Base-by-base conservation (phyloP, 768 basidiomycete genomes). In the Ephemerocybe angulata region DNA sequence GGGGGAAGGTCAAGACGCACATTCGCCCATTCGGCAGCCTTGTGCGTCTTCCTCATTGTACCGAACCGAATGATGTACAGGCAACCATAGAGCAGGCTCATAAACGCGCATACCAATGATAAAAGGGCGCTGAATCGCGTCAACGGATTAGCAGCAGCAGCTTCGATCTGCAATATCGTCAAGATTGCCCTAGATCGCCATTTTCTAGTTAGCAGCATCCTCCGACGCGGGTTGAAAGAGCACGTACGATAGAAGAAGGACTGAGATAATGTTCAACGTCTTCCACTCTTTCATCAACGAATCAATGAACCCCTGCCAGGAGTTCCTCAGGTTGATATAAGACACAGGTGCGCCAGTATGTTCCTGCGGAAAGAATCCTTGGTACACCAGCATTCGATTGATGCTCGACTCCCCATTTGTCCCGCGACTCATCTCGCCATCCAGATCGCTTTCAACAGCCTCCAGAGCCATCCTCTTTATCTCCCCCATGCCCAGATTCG, bases 41-140 rank as follows among this genome's bases (percentile, higher is more conserved):
- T 81, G 62, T 80, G 72, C 71, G 85, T 80, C 60, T 74, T 81
- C 21, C 76, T 71, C 85, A 86, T 86, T 0, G 75, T 78, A 3
- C 77, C 78, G 50, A 86, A 86, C 19, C 83, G 74, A 29, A 86
- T 68, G 25, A 83, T 85, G 60, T 80, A 86, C 24, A 83, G 69
- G 57, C 84, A 83, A 0, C 85, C 84, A 55, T 74, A 86, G 1
- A 77, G 70, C 21, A 86, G 65, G 59, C 82, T 84, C 73, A 84
- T 76, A 41, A 85, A 62, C 2, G 84, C 83, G 31, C 78, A 84
- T 1, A 78, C 67, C 47, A 86, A 69, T 2, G 84, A 84, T 30
- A 81, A 68, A 15, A 85, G 70, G 0, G 83, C 80, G 0, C 79
- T 67, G 19, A 80, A 83, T 41, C 83, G 77, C 1, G 76, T 78